Percentiles rank a stretch among this genome's conserved stretches.
phyloP scores from a whole-genome alignment of 805 yeast genomes.

The Isabelozyma pseudorhagii region DNA sequence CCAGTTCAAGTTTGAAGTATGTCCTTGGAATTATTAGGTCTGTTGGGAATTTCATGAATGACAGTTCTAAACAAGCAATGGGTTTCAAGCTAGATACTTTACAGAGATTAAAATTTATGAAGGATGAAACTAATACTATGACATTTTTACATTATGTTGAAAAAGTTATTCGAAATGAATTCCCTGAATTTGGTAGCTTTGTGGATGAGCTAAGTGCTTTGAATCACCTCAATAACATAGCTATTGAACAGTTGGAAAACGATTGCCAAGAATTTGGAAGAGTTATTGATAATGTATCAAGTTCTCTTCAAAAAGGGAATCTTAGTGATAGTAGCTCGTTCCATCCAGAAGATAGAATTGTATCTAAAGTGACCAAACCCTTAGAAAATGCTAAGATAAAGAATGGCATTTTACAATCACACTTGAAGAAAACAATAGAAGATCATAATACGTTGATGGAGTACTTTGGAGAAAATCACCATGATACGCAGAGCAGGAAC shows the following conservation, averaged over 20 bases:
- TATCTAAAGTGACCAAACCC: constrained; percentile 58
- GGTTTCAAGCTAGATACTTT: constrained; percentile 92
- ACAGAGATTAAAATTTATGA: constrained; percentile 84
- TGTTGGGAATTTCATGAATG: constrained; percentile 97
- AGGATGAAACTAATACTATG: constrained; percentile 82
- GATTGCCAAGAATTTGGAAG: constrained; percentile 68
- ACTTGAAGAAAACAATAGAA: constrained; percentile 56
- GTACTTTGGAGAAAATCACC: constrained; percentile 86
- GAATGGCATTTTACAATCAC: constrained; percentile 61
- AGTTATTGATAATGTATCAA: constrained; percentile 64
- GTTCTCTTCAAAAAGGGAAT: constrained; percentile 78
- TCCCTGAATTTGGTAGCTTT: constrained; percentile 75
- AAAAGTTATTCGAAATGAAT: constrained; percentile 75
- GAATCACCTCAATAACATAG: constrained; percentile 61
- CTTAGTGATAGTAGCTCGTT: constrained; percentile 72
- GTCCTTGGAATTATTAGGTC: constrained; percentile 82
- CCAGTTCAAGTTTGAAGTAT: constrained; percentile 64
- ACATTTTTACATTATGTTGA: constrained; percentile 93
- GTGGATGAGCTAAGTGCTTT: constrained; percentile 67
- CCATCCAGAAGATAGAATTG: constrained; percentile 80
- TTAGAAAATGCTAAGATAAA: constrained; percentile 75
- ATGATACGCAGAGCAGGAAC: constrained; percentile 62
- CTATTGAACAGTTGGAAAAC: constrained; percentile 74
- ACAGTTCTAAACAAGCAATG: constrained; percentile 81
- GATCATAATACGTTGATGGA: constrained; percentile 73